Evolutionary conservation across 2,329 filamentous ascomycete genomes (phyloP).

Genomic region (Pestalotiopsis sp.): DNA sequence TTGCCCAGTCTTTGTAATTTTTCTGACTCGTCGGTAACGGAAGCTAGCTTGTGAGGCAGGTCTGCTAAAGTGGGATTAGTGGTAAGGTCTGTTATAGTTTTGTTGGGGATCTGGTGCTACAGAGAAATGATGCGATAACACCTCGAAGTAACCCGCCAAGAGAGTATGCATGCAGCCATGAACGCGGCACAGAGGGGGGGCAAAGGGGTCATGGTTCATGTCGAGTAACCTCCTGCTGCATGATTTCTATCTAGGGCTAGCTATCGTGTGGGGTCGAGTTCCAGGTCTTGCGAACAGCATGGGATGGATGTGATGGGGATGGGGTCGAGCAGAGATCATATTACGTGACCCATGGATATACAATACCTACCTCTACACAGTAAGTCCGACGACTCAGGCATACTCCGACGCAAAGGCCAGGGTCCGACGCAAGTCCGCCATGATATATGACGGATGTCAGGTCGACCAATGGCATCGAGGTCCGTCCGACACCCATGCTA

Average conservation of each 20-base stretch:
- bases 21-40: background rate
- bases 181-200: background rate
- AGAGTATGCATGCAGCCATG: background rate
- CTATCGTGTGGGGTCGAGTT: background rate
- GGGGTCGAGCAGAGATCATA: too few relatives aligned
- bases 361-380: background rate
- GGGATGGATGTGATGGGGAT: background rate
- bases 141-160: background rate
- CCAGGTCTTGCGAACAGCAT: background rate
- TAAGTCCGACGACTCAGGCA: background rate
- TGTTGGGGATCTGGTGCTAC: background rate
- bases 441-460: background rate
- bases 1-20: background rate
- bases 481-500: slow-evolving; percentile 4
- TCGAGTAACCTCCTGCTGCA: background rate
- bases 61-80: background rate
- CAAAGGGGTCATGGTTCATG: background rate
- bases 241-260: background rate
- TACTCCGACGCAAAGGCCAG: background rate
- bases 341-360: too few relatives aligned
- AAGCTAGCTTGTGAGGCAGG: background rate
- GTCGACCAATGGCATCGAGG: background rate
- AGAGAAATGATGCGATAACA: background rate
- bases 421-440: background rate
- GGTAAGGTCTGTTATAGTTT: background rate